Percentiles rank a stretch among this genome's conserved stretches.
Evolutionary conservation across 805 yeast species (phyloP).

Genomic region (Teunomyces panamensis): DNA sequence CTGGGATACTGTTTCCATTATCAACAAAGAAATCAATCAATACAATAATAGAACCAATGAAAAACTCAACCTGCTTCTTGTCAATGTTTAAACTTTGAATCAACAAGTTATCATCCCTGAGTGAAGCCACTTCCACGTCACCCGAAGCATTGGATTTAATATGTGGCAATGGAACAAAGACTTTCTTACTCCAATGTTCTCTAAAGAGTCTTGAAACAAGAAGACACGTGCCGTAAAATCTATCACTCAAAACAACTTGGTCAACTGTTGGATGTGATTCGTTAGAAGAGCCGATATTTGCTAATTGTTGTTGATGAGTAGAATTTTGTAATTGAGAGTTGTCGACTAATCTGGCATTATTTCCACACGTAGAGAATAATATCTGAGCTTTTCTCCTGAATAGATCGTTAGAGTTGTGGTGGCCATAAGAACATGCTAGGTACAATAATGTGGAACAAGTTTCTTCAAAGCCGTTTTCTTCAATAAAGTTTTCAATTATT

Average conservation of each 20-base stretch:
- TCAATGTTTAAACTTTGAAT: slow-evolving; percentile 44
- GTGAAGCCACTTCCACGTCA: slow-evolving; percentile 32
- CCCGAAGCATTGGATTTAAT: slow-evolving; percentile 38
- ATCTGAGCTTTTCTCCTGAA: slow-evolving; percentile 47
- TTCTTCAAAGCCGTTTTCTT: slow-evolving; percentile 83
- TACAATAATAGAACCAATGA: slow-evolving; percentile 67
- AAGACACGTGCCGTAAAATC: slow-evolving; percentile 84
- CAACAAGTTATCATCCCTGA: slow-evolving; percentile 43
- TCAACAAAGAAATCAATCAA: slow-evolving; percentile 67
- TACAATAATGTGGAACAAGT: slow-evolving; percentile 86
- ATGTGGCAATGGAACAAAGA: slow-evolving; percentile 52
- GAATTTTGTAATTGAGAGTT: slow-evolving; percentile 8
- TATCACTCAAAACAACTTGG: slow-evolving; percentile 83
- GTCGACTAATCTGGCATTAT: slow-evolving; percentile 43
- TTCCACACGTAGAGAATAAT: slow-evolving; percentile 53
- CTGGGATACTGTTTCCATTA: slow-evolving; percentile 60
- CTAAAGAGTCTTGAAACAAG: slow-evolving; percentile 76
- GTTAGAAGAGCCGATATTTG: slow-evolving; percentile 10
- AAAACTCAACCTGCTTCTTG: slow-evolving; percentile 59
- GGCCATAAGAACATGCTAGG: slow-evolving; percentile 71
- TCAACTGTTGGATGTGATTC: slow-evolving; percentile 48
- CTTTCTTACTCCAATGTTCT: slow-evolving; percentile 72
- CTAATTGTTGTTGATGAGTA: slow-evolving; percentile 15
- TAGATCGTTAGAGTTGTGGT: slow-evolving; percentile 47
- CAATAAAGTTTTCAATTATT: slow-evolving; percentile 65